Conservation (phyloP, 352 stramenopile genomes). For the Paralagenidium karlingii region DNA sequence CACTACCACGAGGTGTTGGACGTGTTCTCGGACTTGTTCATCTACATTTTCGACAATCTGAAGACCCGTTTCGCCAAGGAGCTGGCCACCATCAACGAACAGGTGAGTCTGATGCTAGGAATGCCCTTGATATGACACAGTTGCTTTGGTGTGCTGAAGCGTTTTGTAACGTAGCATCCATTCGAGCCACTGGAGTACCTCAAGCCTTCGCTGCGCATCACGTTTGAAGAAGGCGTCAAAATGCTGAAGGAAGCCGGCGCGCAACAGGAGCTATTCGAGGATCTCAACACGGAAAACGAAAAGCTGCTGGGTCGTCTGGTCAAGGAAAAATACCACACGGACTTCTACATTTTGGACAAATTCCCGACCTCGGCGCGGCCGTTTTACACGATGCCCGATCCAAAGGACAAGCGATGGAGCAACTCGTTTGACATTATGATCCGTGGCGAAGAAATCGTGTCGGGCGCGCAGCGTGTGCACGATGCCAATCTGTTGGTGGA, state of each 20-base stretch:
- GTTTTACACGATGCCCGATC: slow-evolving; percentile 99
- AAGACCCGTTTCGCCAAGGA: slow-evolving; percentile 90
- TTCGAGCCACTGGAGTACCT: slow-evolving; percentile 96
- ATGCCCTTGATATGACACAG: no score
- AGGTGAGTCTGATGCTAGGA: no score
- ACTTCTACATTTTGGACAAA: slow-evolving; percentile 99
- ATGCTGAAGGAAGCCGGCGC: slow-evolving; percentile 82
- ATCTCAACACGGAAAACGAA: slow-evolving; percentile 93
- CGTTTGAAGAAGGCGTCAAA: slow-evolving; percentile 90
- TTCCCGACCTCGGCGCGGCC: slow-evolving; percentile 96
- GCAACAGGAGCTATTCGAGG: slow-evolving; percentile 61
- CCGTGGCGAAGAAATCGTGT: slow-evolving; percentile 99
- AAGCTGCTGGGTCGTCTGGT: slow-evolving; percentile 93
- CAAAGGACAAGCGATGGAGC: slow-evolving; percentile 85
- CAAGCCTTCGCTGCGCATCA: slow-evolving; percentile 87
- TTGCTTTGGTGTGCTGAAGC: background rate
- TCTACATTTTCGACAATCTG: slow-evolving; percentile 98
- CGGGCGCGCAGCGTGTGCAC: slow-evolving; percentile 97
- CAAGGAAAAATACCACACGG: slow-evolving; percentile 97
- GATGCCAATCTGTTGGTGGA: slow-evolving; percentile 91
- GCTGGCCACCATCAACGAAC: slow-evolving; percentile 90
- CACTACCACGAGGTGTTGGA: slow-evolving; percentile 99
- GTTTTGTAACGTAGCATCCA: slow-evolving; percentile 74
- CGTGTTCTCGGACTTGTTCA: slow-evolving; percentile 98
- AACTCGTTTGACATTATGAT: slow-evolving; percentile 99